Evolutionary conservation across 2,329 filamentous ascomycete species (phyloP).

Genomic region (Fusarium continuum): DNA sequence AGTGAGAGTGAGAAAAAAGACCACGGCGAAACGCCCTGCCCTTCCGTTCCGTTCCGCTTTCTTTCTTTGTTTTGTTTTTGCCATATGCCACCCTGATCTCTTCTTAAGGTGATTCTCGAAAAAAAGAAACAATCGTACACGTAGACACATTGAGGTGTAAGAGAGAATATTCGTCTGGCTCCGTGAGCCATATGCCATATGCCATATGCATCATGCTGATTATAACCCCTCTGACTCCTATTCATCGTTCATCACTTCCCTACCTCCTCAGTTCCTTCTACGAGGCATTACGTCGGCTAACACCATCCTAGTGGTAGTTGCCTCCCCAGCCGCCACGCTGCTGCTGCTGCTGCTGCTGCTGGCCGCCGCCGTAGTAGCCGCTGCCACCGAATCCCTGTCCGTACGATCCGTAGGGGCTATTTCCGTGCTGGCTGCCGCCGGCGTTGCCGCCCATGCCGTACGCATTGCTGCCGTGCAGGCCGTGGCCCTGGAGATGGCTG

Average conservation of each 20-base stretch:
- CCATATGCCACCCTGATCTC: slow-evolving; percentile 46
- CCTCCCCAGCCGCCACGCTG: slow-evolving; percentile 65
- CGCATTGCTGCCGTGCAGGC: slow-evolving; percentile 62
- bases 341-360: slow-evolving; percentile 52
- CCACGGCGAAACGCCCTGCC: slow-evolving; percentile 38
- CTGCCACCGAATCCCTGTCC: slow-evolving; percentile 57
- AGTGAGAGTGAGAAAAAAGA: slow-evolving; percentile 37
- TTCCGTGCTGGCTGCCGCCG: slow-evolving; percentile 61
- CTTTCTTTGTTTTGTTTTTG: slow-evolving; percentile 29
- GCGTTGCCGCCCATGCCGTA: slow-evolving; percentile 64
- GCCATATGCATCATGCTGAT: slow-evolving; percentile 46
- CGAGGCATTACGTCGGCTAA: slow-evolving; percentile 9
- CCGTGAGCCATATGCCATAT: no score
- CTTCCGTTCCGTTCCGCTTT: slow-evolving; percentile 27
- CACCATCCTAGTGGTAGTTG: slow-evolving; percentile 64
- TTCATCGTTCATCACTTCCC: slow-evolving; percentile 25
- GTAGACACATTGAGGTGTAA: slow-evolving; percentile 46
- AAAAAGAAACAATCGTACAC: slow-evolving; percentile 52
- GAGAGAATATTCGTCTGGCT: slow-evolving; percentile 41
- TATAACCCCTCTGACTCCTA: slow-evolving; percentile 43
- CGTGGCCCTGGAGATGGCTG: slow-evolving; percentile 62
- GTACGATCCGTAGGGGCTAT: slow-evolving; percentile 64
- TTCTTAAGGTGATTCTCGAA: slow-evolving; percentile 46
- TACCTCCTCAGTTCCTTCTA: slow-evolving; percentile 38
- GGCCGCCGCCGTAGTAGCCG: slow-evolving; percentile 56